These are phyloP conservation scores for Sordariomycetes sp. DNA, from an alignment of 2,329 filamentous ascomycete genomes.

Conservation along the genomic window DNA sequence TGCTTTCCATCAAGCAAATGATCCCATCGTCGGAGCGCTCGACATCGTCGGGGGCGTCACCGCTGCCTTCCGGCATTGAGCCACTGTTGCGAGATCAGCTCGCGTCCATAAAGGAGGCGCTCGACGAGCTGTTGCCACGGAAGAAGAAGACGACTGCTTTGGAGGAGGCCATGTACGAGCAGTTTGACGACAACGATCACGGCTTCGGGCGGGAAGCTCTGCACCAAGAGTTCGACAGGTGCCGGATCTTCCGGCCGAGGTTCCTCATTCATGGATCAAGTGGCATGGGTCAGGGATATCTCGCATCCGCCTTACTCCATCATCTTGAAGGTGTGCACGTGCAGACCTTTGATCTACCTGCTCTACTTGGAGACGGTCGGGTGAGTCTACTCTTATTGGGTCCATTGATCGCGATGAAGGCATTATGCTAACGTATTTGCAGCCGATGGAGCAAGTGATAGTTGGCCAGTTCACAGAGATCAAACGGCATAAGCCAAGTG, in stretches of 20 bases:
- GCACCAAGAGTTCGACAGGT: slow-evolving; percentile 68
- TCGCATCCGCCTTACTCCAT: slow-evolving; percentile 74
- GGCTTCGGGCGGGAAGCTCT: slow-evolving; percentile 76
- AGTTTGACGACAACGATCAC: slow-evolving; percentile 66
- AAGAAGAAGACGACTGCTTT: slow-evolving; percentile 80
- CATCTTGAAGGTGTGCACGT: slow-evolving; percentile 90
- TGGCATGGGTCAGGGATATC: slow-evolving; percentile 90
- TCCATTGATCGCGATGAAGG: slow-evolving; percentile 1
- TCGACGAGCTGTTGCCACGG: slow-evolving; percentile 69
- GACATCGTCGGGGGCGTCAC: slow-evolving; percentile 68
- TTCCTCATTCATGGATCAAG: slow-evolving; percentile 68
- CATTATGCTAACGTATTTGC: slow-evolving; percentile 11
- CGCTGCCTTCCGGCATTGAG: slow-evolving; percentile 67
- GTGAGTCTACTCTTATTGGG: slow-evolving; percentile 28
- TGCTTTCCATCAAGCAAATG: slow-evolving; percentile 93
- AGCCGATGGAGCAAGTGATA: slow-evolving; percentile 74
- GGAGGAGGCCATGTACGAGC: slow-evolving; percentile 86
- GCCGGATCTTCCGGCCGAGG: slow-evolving; percentile 77
- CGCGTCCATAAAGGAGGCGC: slow-evolving; percentile 48
- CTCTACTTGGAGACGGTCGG: slow-evolving; percentile 70
- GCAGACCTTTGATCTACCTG: slow-evolving; percentile 85
- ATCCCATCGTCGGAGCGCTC: slow-evolving; percentile 89
- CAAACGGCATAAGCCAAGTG: slow-evolving; percentile 85
- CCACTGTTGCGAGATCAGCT: slow-evolving; percentile 69
- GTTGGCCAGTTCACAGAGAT: slow-evolving; percentile 87